Conservation (phyloP, 768 basidiomycete species). For the Phylloporus rhodoxanthus region DNA sequence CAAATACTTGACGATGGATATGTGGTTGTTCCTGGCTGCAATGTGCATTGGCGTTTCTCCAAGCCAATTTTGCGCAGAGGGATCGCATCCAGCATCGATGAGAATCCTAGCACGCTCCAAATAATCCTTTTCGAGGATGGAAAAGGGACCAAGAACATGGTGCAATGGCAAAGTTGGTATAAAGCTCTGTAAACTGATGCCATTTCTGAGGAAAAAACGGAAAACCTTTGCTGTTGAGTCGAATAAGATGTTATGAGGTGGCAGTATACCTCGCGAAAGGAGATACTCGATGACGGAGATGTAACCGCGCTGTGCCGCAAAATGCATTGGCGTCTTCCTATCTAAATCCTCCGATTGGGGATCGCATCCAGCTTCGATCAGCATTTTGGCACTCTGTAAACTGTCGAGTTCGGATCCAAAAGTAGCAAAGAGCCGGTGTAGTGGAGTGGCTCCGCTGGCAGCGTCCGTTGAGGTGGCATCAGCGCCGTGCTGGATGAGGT, state of each 20-base stretch:
- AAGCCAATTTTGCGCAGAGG: not conserved
- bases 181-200: not conserved
- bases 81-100: not conserved
- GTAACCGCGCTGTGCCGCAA: not conserved
- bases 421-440: not conserved
- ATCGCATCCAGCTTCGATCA: conserved; percentile 9
- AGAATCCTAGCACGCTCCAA: not conserved
- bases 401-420: not conserved
- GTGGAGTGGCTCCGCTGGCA: not conserved
- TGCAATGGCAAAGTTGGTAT: not conserved
- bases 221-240: not conserved
- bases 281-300: not conserved
- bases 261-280: not conserved
- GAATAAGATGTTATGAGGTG: not conserved
- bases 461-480: not conserved
- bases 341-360: not conserved
- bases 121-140: not conserved
- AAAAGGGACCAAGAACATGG: not conserved
- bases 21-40: not conserved
- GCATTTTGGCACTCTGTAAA: not conserved
- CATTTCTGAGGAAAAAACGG: not conserved
- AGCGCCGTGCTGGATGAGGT: no score
- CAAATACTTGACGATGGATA: not conserved
- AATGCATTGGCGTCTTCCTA: not conserved
- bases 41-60: not conserved